These are phyloP conservation scores for Stemphylium vesicarium DNA, from an alignment of 2,329 filamentous ascomycete genomes.

Conservation along the genomic window DNA sequence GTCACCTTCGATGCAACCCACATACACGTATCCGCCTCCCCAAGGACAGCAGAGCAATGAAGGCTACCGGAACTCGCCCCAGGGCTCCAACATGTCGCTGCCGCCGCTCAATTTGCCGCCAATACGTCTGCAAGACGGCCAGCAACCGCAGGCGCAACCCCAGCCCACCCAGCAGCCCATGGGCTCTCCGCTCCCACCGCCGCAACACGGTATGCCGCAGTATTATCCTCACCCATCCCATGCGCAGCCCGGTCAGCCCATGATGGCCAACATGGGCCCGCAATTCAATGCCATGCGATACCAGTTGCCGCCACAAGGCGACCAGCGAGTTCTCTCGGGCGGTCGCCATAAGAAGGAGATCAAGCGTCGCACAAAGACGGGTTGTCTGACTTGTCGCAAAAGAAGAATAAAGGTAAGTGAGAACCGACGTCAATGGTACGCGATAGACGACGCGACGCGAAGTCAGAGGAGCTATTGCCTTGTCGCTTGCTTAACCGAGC, in stretches of 20 bases:
- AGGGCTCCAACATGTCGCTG: constrained; percentile 52
- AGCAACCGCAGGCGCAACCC: constrained; percentile 43
- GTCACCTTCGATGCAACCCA: constrained; percentile 57
- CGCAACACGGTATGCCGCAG: constrained; percentile 58
- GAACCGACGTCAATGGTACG: constrained; percentile 31
- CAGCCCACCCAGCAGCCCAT: constrained; percentile 51
- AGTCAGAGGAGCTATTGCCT: constrained; percentile 23
- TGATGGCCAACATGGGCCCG: constrained; percentile 58
- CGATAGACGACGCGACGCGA: constrained; percentile 37
- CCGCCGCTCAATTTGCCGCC: constrained; percentile 58
- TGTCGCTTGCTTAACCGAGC: constrained; percentile 43
- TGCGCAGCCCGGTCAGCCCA: constrained; percentile 55
- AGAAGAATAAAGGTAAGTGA: constrained; percentile 72
- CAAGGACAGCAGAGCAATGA: constrained; percentile 48
- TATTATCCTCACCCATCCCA: constrained; percentile 58
- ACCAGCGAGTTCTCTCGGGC: constrained; percentile 64
- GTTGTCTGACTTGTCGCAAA: constrained; percentile 65
- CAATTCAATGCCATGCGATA: constrained; percentile 60
- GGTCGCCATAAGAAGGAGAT: constrained; percentile 75
- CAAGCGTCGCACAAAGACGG: constrained; percentile 76
- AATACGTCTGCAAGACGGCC: constrained; percentile 57
- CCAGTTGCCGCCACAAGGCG: constrained; percentile 58
- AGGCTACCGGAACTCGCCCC: constrained; percentile 56
- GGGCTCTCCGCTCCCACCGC: constrained; percentile 61
- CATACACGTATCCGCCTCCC: constrained; percentile 57